phyloP scores from a whole-genome alignment of 2,329 filamentous ascomycete species.

The Beauveria australis region DNA sequence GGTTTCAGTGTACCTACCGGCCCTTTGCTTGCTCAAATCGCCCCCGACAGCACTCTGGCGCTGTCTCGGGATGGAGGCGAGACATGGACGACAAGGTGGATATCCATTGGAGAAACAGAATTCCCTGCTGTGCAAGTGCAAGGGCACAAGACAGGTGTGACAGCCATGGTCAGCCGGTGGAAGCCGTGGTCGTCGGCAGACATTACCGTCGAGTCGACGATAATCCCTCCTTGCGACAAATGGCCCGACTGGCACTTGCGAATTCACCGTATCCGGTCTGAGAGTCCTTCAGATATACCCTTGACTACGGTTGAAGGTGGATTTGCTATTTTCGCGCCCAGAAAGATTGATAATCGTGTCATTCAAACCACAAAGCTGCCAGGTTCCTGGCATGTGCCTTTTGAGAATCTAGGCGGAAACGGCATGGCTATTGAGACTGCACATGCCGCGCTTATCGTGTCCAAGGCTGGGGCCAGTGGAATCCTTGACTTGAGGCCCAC shows the following conservation, averaged over 20 bases:
- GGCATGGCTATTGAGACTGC: background rate
- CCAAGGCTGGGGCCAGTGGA: constrained; percentile 13
- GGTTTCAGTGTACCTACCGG: constrained; percentile 36
- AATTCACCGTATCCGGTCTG: constrained; percentile 16
- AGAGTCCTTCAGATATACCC: background rate
- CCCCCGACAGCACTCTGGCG: constrained; percentile 23
- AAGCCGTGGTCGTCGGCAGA: constrained; percentile 12
- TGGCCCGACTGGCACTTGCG: constrained; percentile 28
- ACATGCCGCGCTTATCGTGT: constrained; percentile 8
- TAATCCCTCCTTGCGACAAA: constrained; percentile 21
- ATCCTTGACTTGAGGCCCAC: constrained; percentile 9
- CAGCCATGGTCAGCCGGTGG: background rate
- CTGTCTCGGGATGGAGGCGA: constrained; percentile 24
- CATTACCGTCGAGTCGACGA: constrained; percentile 20
- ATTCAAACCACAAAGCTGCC: background rate
- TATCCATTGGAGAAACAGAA: constrained; percentile 13
- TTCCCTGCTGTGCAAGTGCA: background rate
- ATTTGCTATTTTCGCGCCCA: constrained; percentile 15
- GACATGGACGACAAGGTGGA: constrained; percentile 24
- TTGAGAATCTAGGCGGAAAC: background rate
- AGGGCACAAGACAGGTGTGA: background rate
- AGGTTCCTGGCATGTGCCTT: no score
- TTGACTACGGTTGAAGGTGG: constrained; percentile 17
- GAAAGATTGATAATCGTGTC: background rate
- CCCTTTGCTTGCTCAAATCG: constrained; percentile 24